Evolutionary conservation across 1,284 basidiomycete species (phyloP), one percentile per base, ranked within the genome.

Genomic region (Leccinum cinnamomeum): DNA sequence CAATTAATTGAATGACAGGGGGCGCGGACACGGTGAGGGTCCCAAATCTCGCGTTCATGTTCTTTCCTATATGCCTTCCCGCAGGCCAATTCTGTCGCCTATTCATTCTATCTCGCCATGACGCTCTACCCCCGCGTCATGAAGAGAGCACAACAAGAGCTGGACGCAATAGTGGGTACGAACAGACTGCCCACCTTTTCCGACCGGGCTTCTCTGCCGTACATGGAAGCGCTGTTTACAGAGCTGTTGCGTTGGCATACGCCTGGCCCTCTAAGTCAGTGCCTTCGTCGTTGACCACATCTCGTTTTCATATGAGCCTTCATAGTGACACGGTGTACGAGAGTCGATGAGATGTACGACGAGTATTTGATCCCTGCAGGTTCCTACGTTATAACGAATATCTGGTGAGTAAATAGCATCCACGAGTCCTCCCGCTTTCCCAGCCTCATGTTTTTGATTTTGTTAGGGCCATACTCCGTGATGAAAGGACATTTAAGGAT

Each of bases 181-280:
- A 79, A 82, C 56, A 78, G 64, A 39, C 56, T 73, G 18, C 72
- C 72, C 7, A 65, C 63, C 2, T 74, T 74, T 51, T 50, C 66
- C 5, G 74, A 74, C 57, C 65, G 68, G 3, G 30, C 60, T 1
- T 62, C 56, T 18, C 51, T 75, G 5, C 73, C 73, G 1, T 75
- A 74, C 56, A 35, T 74, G 20, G 67, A 67, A 25, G 73, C 69
- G 0, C 33, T 75, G n/a, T 53, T 25, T 1, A 25, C 23, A 4
- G 88, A 90, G 72, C 80, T 85, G n/a, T 72, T 88, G 57, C 79
- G 87, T 11, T 89, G 86, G 87, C 79, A 84, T 58, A 73, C 79
- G 3, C 82, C 84, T 30, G 78, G 75, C 20, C 83, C 84, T 4
- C 78, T 76, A 46, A 83, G 82, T 82, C 56, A 58, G 76, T 54